Base-by-base conservation (phyloP, 78 protist genomes). In the Monocercomonoides exilis region DNA sequence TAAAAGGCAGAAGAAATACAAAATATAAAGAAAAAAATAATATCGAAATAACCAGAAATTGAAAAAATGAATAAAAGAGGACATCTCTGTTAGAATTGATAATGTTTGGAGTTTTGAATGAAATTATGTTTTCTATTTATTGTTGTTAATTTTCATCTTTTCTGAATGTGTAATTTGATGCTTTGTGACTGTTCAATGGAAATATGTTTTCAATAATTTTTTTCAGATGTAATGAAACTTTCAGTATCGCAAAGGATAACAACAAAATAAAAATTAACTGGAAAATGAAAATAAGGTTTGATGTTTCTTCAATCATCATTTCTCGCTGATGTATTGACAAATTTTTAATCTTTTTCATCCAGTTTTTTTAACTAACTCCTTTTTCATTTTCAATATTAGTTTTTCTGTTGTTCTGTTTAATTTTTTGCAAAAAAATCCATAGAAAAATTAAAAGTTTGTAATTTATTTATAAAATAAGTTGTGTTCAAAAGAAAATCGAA, bases 221-320 rank as follows among this genome's bases (percentile, higher is more conserved):
- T 63, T 63, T 63, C n/a, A n/a, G n/a, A 33, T 63, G 45, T 63
- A 63, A 63, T 63, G 45, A 63, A 63, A 63, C n/a, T 33, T 33
- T 63, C 77, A 33, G n/a, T 63, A 33, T 63, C n/a, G n/a, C 77
- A n/a, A 63, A 33, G n/a, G n/a, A 63, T 33, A 63, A 63, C n/a
- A 33, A 63, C 45, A 63, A 63, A 63, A 63, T 33, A 63, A 33
- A 63, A 63, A 63, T 63, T 63, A n/a, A 63, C n/a, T 33, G n/a
- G n/a, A 63, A 63, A 63, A 63, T 63, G 77, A 63, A 63, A 63
- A 63, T 33, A 63, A 63, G n/a, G n/a, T 63, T 63, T 63, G n/a
- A 33, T 32, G n/a, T 63, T 63, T 63, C n/a, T 63, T 63, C n/a
- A 63, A 63, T 33, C n/a, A 63, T 63, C n/a, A 33, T 63, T 32